Evolutionary conservation across 441 rosid species (phyloP).

Genomic region (Corymbia citriodora): DNA sequence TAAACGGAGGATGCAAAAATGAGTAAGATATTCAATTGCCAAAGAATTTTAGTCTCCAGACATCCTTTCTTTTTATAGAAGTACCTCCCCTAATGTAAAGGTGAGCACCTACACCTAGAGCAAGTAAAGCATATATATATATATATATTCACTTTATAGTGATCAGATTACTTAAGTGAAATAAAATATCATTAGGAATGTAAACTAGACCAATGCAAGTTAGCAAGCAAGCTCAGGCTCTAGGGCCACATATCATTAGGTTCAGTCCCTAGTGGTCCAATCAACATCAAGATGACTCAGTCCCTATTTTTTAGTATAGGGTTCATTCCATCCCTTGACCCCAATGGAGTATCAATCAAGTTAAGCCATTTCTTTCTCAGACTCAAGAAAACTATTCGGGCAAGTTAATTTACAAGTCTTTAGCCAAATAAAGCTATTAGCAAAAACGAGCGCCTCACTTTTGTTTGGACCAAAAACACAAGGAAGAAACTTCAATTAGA

Average conservation of each 20-base stretch:
- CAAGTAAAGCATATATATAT: neutral
- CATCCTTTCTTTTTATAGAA: neutral
- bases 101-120: neutral
- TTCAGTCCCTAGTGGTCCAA: too few species aligned
- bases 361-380: neutral
- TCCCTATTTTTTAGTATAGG: too few species aligned
- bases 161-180: too few species aligned
- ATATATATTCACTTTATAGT: neutral
- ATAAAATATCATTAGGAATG: too few species aligned
- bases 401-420: neutral
- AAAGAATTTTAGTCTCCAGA: too few species aligned
- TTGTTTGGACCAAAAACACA: accelerated
- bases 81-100: neutral
- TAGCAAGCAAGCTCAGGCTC: too few species aligned
- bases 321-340: too few species aligned
- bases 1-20: neutral
- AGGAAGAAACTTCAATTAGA: neutral
- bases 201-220: too few species aligned
- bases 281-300: too few species aligned
- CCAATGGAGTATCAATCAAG: neutral
- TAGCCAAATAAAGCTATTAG: accelerated
- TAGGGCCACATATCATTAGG: too few species aligned
- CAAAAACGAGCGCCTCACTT: accelerated
- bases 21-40: neutral
- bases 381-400: neutral